A percentile compares a stretch with the other conserved stretches of the same genome.
These are phyloP conservation scores for Penicilliopsis zonata DNA, from an alignment of 495 filamentous ascomycete genomes.

Conservation along the genomic window DNA sequence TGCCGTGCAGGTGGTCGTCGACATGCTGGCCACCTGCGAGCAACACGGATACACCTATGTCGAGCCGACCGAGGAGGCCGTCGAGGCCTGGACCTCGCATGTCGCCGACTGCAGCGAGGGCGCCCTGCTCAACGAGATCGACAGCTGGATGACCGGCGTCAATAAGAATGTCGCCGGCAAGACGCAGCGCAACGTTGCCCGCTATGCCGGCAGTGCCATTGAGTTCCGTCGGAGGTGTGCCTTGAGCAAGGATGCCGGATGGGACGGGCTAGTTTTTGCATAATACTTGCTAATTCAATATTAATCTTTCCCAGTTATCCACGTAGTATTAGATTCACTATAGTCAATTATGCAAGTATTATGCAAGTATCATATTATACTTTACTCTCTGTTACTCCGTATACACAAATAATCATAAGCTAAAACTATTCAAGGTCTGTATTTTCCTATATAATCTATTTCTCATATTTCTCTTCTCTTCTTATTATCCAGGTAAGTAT, in stretches of 20 bases:
- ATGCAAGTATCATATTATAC: too few species aligned
- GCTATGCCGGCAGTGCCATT: conserved; percentile 14
- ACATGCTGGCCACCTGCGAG: conserved; percentile 27
- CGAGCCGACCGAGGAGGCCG: conserved; percentile 31
- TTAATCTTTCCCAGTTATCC: too few species aligned
- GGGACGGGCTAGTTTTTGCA: conserved; percentile 7
- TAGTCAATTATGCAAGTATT: too few species aligned
- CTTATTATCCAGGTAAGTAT: too few species aligned
- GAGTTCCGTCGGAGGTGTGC: conserved; percentile 12
- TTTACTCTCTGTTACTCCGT: too few species aligned
- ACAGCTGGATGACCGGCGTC: conserved; percentile 30
- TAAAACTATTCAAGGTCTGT: too few species aligned
- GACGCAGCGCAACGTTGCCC: conserved; percentile 20
- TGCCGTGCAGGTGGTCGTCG: conserved; percentile 39
- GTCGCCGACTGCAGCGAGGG: conserved; percentile 24
- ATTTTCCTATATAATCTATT: too few species aligned
- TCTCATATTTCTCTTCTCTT: too few species aligned
- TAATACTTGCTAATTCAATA: too few species aligned
- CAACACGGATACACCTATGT: conserved; percentile 27
- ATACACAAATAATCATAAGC: too few species aligned
- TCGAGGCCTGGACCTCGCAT: conserved; percentile 33
- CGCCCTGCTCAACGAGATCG: conserved; percentile 33
- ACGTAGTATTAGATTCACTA: too few species aligned
- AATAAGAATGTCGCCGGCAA: conserved; percentile 24
- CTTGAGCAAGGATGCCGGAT: conserved; percentile 8